Base-by-base conservation (phyloP, 2,329 filamentous ascomycete genomes). In the Lachnellula cervina region DNA sequence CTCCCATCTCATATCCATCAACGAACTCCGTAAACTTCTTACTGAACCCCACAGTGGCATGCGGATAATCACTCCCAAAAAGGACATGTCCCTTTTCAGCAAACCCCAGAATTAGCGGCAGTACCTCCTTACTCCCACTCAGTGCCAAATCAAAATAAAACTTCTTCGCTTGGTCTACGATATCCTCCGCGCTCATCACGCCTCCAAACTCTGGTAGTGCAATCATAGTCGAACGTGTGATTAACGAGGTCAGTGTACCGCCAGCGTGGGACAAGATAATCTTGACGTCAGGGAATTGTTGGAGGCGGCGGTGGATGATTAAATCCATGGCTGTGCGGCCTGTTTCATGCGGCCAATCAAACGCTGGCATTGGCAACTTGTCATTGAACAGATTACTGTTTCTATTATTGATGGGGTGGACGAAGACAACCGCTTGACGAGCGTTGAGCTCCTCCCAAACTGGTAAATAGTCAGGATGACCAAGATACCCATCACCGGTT, bases 401-500 rank as follows among this genome's bases (percentile, higher is more conserved):
- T 0, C 70, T 66, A 53, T 76, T 69, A 0, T 73, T 76, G 0
- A 77, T 77, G 28, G 28, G 28, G 55, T 79, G 77, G 2, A 79
- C 62, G 51, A 80, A 75, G 0, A 79, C 74, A 0, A 78, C 73
- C 1, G 74, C 72, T 4, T 60, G 55, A 13, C 73, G 70, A 2
- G 60, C 44, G 58, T 76, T 68, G 13, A 80, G 70, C 49, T 73
- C 73, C 0, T 64, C 68, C 78, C 77, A 80, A 42, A 78, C 68
- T 7, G 71, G 68, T 2, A 62, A 51, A 54, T 77, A 68, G 13
- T 66, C 66, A 0, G 68, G 59, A 59, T 79, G 69, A 16, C 78
- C 77, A 0, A 81, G 72, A 57, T 80, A 80, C 13, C 66, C 58
- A 49, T 74, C 68, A 5, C 60, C 65, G 0, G 55, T 16, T 2